Base-by-base conservation (phyloP, 805 yeast species). In the Debaryomyces tyrocola region DNA sequence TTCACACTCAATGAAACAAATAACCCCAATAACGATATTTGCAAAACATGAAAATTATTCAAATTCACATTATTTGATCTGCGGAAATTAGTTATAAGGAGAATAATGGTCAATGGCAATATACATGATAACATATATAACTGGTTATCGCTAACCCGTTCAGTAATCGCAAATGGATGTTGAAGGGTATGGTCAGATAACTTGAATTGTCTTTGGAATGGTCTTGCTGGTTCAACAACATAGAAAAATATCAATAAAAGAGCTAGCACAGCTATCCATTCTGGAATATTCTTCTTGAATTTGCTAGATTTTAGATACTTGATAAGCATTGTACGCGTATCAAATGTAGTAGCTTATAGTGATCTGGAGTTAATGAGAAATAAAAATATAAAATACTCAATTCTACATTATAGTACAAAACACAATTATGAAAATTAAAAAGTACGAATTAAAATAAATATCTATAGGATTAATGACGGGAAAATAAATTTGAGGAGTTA, bases 111-210 rank as follows among this genome's bases (percentile, higher is more conserved):
- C 4, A 58, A 37, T 0, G 75, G 74, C 2, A 67, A 24, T 4
- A 65, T 39, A 9, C 54, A 56, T 11, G 67, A 50, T 35, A 60
- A 54, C 6, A 66, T 20, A 45, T 70, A 70, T 27, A 70, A 55
- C 44, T 61, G 57, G 34, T 56, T 53, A 48, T 69, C 71, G 20
- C 64, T 59, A 6, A 67, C 61, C 28, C 66, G 57, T 50, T 67
- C 70, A 11, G 28, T 38, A 6, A 47, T 50, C 15, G 69, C 65
- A 43, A 63, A 66, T 10, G 69, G 64, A 46, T 66, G 67, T 40
- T 62, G 63, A 21, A 69, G 50, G 8, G 52, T 49, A 6, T 66
- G 53, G 47, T 67, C 68, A 36, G 51, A 46, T 31, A 67, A 45
- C 38, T 49, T 50, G 50, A 69, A 66, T 44, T 66, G 63, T 33